Evolutionary conservation across 306 rosid genomes (phyloP).

Genomic region (Vigna trinervia): DNA sequence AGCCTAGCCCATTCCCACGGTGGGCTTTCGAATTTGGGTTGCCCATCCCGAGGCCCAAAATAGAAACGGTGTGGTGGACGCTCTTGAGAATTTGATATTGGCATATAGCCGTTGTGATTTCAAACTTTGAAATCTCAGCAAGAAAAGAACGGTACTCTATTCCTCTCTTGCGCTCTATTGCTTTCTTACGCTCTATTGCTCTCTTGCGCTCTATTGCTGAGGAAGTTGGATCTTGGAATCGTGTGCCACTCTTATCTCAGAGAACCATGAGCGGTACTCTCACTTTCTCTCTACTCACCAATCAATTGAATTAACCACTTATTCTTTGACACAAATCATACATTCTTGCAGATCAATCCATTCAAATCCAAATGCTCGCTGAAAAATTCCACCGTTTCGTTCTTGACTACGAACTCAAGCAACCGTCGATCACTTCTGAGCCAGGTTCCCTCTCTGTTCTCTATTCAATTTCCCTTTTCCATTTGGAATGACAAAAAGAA

Average conservation of each 20-base stretch:
- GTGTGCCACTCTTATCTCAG: slow-evolving; percentile 21
- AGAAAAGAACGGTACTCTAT: not conserved
- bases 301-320: not conserved
- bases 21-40: not conserved
- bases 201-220: slow-evolving; percentile 21
- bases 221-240: not conserved
- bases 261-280: slow-evolving; percentile 60
- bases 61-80: not conserved
- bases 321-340: not conserved
- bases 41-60: not conserved
- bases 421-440: slow-evolving; percentile 39
- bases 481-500: not conserved
- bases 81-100: not conserved
- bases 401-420: slow-evolving; percentile 48
- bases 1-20: not conserved
- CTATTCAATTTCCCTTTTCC: not conserved
- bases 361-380: slow-evolving; percentile 47
- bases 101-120: slow-evolving; percentile 42
- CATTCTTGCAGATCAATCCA: slow-evolving; percentile 54
- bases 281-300: not conserved
- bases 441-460: slow-evolving; percentile 48
- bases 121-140: slow-evolving; percentile 43
- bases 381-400: slow-evolving; percentile 46
- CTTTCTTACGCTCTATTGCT: slow-evolving; percentile 12
- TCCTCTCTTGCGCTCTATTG: slow-evolving; percentile 23